A percentile compares a stretch with the other conserved stretches of the same genome.
phyloP scores from a whole-genome alignment of 139 green algal species.

The Chlamydomonas sp. region DNA sequence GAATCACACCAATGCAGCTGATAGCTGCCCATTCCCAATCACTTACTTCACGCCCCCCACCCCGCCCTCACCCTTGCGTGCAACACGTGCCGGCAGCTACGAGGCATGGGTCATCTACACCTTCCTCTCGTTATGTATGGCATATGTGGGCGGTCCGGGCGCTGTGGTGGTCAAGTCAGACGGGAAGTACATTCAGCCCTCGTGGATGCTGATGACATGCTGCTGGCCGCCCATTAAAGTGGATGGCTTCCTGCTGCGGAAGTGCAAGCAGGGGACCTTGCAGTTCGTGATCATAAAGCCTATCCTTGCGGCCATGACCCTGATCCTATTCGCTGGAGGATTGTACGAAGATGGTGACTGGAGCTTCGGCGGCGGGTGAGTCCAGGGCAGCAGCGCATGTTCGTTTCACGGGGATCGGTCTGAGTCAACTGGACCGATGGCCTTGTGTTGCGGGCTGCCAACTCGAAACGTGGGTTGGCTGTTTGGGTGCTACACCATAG shows the following conservation, averaged over 20 bases:
- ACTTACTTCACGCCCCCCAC: too few relatives aligned
- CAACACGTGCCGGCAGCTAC: constrained; percentile 70
- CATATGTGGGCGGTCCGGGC: constrained; percentile 95
- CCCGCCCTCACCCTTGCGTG: not conserved
- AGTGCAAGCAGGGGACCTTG: constrained; percentile 89
- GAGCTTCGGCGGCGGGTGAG: constrained; percentile 67
- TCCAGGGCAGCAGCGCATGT: not conserved
- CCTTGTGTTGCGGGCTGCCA: too few relatives aligned
- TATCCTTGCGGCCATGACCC: constrained; percentile 80
- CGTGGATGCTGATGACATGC: constrained; percentile 87
- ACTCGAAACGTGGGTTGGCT: too few relatives aligned
- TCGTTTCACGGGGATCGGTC: too few relatives aligned
- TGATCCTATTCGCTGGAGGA: constrained; percentile 82
- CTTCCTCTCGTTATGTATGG: constrained; percentile 94
- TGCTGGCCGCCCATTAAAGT: constrained; percentile 88
- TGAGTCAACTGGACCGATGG: too few relatives aligned
- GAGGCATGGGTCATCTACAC: constrained; percentile 99
- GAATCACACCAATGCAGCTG: too few relatives aligned
- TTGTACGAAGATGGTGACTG: constrained; percentile 90
- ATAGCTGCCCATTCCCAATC: too few relatives aligned
- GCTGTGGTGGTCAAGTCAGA: constrained; percentile 89
- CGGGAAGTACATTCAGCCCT: constrained; percentile 86
- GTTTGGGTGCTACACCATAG: too few relatives aligned
- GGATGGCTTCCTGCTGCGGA: constrained; percentile 84
- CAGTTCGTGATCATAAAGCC: constrained; percentile 98